phyloP scores from a whole-genome alignment of 306 rosid species.

The Pterocarpus santalinus region DNA sequence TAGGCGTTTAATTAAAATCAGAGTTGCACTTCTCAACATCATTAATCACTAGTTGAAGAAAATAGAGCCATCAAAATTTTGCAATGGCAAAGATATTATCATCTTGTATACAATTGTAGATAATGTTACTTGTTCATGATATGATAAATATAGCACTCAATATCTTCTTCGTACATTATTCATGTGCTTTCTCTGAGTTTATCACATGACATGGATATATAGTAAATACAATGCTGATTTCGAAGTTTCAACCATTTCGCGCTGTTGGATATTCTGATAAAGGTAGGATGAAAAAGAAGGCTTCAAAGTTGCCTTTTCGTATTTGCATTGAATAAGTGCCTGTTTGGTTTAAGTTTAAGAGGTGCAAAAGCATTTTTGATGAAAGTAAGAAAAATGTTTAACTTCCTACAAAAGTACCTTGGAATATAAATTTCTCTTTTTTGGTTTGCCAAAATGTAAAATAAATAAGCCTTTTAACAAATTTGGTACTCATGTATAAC shows the following conservation, averaged over 20 bases:
- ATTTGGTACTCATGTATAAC: neutral
- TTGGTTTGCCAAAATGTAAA: no score
- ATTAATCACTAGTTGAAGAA: conserved; percentile 45
- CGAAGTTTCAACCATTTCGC: neutral
- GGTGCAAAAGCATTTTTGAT: no score
- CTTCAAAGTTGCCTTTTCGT: neutral
- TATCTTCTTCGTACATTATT: conserved; percentile 14
- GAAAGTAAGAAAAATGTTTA: no score
- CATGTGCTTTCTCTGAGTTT: conserved; percentile 3
- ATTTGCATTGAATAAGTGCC: neutral
- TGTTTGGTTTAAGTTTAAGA: no score
- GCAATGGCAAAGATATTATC: neutral
- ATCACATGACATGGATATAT: neutral
- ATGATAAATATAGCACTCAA: conserved; percentile 16
- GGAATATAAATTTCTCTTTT: no score
- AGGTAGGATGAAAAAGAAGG: neutral
- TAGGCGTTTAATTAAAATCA: conserved; percentile 52
- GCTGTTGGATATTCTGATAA: neutral
- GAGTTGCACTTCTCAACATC: conserved; percentile 55
- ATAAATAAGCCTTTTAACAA: no score
- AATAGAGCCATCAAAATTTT: conserved; percentile 31
- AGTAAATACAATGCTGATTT: conserved; percentile 3
- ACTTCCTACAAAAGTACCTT: no score
- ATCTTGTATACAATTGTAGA: conserved; percentile 37
- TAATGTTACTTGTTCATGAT: neutral